Percentiles rank a stretch among this genome's conserved stretches.
Evolutionary conservation across 345 rosid species (phyloP).

Genomic region (Citrus inodora): DNA sequence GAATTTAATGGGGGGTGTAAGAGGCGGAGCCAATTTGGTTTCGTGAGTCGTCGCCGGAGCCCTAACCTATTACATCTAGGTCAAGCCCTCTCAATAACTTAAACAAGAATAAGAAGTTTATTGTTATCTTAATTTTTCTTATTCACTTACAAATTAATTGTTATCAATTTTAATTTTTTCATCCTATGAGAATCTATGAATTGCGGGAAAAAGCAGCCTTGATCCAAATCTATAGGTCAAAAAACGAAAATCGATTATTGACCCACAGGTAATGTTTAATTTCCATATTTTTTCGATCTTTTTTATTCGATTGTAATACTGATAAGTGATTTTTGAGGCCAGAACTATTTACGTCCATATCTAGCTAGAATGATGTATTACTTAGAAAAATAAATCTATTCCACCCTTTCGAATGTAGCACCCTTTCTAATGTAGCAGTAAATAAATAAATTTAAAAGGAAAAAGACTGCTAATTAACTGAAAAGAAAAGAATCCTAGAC

Average conservation of each 20-base stretch:
- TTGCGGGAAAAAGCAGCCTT: slow-evolving; percentile 65
- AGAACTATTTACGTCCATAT: too few relatives aligned
- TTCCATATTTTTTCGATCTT: background rate
- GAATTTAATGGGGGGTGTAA: slow-evolving; percentile 77
- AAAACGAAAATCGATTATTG: slow-evolving; percentile 69
- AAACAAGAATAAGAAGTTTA: slow-evolving; percentile 68
- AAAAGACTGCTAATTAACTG: too few relatives aligned
- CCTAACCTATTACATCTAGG: slow-evolving; percentile 79
- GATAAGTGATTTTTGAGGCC: background rate
- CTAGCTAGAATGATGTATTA: too few relatives aligned
- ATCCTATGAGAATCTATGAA: background rate
- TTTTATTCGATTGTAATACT: background rate
- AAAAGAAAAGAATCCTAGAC: too few relatives aligned
- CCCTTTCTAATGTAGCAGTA: too few relatives aligned
- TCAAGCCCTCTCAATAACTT: slow-evolving; percentile 85
- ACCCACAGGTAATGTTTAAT: slow-evolving; percentile 59
- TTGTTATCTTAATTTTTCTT: too few relatives aligned
- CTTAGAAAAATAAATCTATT: too few relatives aligned
- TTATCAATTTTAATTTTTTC: background rate
- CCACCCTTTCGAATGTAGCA: too few relatives aligned
- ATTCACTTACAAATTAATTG: background rate
- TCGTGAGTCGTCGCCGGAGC: slow-evolving; percentile 93
- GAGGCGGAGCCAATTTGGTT: slow-evolving; percentile 68
- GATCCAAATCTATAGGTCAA: slow-evolving; percentile 67
- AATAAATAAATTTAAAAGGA: too few relatives aligned